These are phyloP conservation scores for Debaryomyces hansenii DNA, from an alignment of 805 yeast genomes.

Conservation along the genomic window DNA sequence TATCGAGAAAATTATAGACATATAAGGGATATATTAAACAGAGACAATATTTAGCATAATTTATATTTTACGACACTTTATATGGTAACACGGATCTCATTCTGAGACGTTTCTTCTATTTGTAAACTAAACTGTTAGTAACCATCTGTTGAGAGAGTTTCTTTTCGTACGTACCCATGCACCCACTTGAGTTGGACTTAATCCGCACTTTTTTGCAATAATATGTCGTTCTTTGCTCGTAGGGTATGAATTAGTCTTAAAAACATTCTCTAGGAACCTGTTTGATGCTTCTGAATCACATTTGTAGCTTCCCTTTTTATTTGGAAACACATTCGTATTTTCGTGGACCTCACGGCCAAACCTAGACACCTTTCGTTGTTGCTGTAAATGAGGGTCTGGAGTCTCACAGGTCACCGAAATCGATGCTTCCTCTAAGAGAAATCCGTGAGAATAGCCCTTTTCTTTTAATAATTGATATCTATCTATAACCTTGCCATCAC, in stretches of 20 bases:
- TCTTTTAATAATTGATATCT: not conserved
- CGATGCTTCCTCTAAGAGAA: not conserved
- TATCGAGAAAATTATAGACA: too few relatives aligned
- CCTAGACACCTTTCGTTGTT: too few relatives aligned
- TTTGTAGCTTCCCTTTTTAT: too few relatives aligned
- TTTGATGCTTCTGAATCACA: not conserved
- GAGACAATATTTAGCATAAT: too few relatives aligned
- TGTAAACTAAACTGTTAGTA: slow-evolving; percentile 22
- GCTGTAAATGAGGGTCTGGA: too few relatives aligned
- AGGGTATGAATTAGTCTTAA: slow-evolving; percentile 18
- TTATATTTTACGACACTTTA: too few relatives aligned
- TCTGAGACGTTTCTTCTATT: slow-evolving; percentile 19
- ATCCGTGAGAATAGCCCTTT: not conserved
- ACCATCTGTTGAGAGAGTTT: not conserved
- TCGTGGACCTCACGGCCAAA: too few relatives aligned
- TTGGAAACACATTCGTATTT: too few relatives aligned
- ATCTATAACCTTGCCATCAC: too few relatives aligned
- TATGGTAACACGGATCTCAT: too few relatives aligned
- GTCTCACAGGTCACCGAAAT: not conserved
- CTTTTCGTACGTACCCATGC: slow-evolving; percentile 28
- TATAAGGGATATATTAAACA: too few relatives aligned
- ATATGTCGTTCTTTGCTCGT: slow-evolving; percentile 24
- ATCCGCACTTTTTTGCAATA: slow-evolving; percentile 25
- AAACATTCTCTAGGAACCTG: slow-evolving; percentile 13
- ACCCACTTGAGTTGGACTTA: slow-evolving; percentile 28